Percentiles rank a stretch among this genome's conserved stretches.
These are phyloP conservation scores for Diaporthe vaccinii DNA, from an alignment of 2,329 filamentous ascomycete species.

Conservation along the genomic window DNA sequence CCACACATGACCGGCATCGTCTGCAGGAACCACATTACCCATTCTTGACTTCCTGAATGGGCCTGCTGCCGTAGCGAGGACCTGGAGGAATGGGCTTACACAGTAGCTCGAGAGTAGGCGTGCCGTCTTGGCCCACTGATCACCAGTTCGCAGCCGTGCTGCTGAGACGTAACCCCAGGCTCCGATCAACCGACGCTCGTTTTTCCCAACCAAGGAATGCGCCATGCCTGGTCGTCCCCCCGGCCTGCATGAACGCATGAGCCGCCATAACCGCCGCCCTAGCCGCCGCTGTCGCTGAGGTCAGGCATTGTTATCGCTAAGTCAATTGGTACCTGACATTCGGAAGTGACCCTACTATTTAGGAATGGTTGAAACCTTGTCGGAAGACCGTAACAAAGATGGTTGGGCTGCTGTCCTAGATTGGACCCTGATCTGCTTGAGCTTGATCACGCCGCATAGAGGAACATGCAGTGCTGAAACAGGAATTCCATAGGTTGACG, in stretches of 20 bases:
- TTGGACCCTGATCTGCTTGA: slow-evolving; percentile 6
- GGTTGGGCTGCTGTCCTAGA: not conserved
- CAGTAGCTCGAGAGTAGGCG: no score
- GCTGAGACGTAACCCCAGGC: slow-evolving; percentile 4
- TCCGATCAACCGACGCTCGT: slow-evolving; percentile 1
- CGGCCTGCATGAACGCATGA: slow-evolving; percentile 21
- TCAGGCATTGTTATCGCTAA: not conserved
- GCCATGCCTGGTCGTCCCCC: not conserved
- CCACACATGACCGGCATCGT: slow-evolving; percentile 22
- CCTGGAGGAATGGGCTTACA: not conserved
- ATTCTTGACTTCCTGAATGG: slow-evolving; percentile 4
- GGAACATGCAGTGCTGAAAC: slow-evolving; percentile 12
- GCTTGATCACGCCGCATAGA: not conserved
- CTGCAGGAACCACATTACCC: slow-evolving; percentile 27
- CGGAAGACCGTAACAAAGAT: not conserved
- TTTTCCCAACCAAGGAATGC: slow-evolving; percentile 6
- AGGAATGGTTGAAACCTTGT: not conserved
- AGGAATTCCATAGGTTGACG: not conserved
- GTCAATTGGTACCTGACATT: not conserved
- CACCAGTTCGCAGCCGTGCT: slow-evolving; percentile 6
- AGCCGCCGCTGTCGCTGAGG: slow-evolving; percentile 16
- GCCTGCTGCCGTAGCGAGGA: not conserved
- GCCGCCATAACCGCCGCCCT: slow-evolving; percentile 22
- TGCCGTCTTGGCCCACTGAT: slow-evolving; percentile 3
- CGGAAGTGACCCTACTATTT: slow-evolving; percentile 18